Base-by-base conservation (phyloP, 208 protist species). In the Leishmania braziliensis region DNA sequence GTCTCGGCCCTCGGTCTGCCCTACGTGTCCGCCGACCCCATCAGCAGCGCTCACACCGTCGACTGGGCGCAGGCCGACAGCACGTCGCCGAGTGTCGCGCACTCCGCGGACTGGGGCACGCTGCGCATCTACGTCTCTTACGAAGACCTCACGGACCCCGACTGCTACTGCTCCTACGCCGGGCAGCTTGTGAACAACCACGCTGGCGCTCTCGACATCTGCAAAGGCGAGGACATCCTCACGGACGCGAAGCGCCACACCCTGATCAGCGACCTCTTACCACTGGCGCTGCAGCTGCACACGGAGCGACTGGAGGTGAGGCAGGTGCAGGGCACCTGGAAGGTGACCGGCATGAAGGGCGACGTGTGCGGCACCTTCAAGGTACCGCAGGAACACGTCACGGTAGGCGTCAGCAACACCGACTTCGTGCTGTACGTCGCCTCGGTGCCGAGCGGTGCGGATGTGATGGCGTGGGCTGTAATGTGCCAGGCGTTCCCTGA, bases 391-490 rank as follows among this genome's bases (percentile, higher is more conserved):
- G 18, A 12, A 3, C 89, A 95, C 82, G 2, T 54, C 43, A 93
- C 73, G 5, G 62, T 80, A 3, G 92, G 91, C 9, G 85, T 95
- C 8, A 46, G 43, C 16, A 78, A 84, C 58, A 72, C 77, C 12
- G 92, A 97, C 83, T 91, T 93, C 62, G 70, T 95, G 23, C 10
- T 97, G 23, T 96, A 95, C 87, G 86, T 95, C 0, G 60, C 88
- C 3, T 75, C 92, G 8, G 90, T 77, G 9, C 88, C 89, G 10
- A 81, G 73, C 0, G 3, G 2, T 3, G n/a, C 51, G 14, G 68
- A 23, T 1, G 75, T 76, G 26, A 1, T 80, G 23, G 84, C 89
- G 58, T 96, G 92, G 88, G n/a, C n/a, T n/a, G n/a, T n/a, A n/a
- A n/a, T n/a, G n/a, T n/a, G n/a, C n/a, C n/a, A n/a, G n/a, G n/a